A percentile compares a stretch with the other conserved stretches of the same genome.
phyloP scores from a whole-genome alignment of 192 early-diverging fungal genomes.

The Lobosporangium transversale region DNA sequence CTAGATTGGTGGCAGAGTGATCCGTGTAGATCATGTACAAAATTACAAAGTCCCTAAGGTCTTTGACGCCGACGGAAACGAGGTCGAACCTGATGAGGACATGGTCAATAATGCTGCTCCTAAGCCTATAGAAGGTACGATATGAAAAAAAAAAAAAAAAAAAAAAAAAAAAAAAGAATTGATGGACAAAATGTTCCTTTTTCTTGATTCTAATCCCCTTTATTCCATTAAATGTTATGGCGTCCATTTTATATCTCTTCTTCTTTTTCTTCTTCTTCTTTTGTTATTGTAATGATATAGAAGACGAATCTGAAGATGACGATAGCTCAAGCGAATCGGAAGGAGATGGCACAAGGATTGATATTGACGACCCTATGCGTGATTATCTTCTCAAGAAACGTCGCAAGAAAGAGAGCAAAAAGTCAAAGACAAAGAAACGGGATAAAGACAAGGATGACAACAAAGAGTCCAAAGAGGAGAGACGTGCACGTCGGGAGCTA shows the following conservation, averaged over 20 bases:
- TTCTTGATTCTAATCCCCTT: neutral
- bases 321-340: constrained; percentile 40
- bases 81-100: constrained; percentile 51
- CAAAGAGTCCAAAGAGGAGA: constrained; percentile 38
- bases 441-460: constrained; percentile 36
- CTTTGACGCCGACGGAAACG: constrained; percentile 60
- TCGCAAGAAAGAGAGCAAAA: constrained; percentile 57
- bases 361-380: constrained; percentile 80
- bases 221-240: neutral
- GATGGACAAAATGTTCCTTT: constrained; percentile 3
- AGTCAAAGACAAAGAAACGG: constrained; percentile 41
- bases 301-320: constrained; percentile 18
- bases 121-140: constrained; percentile 38
- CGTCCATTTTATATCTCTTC: neutral
- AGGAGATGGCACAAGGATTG: constrained; percentile 62
- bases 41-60: constrained; percentile 71
- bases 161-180: constrained; percentile 56
- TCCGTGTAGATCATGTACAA: constrained; percentile 83
- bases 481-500: constrained; percentile 25
- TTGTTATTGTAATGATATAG: neutral
- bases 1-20: constrained; percentile 60
- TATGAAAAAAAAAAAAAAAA: constrained; percentile 30
- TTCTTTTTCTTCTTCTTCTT: neutral
- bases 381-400: constrained; percentile 72
- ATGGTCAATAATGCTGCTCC: constrained; percentile 44